Base-by-base conservation (phyloP, 305 asterid genomes). In the Galium porrigens region DNA sequence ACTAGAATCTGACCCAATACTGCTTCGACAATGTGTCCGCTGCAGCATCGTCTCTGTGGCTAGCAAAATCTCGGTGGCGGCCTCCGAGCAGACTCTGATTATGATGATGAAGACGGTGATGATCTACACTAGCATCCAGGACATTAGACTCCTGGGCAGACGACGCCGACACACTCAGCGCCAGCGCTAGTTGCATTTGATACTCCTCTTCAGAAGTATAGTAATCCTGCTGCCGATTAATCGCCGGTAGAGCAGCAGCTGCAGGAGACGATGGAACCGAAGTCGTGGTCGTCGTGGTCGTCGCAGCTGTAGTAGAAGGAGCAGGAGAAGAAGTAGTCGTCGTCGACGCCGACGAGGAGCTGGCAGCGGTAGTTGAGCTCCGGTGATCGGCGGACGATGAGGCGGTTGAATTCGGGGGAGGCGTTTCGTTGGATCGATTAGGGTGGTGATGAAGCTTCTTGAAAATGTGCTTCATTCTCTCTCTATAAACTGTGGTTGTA, bases 151-250 rank as follows among this genome's bases (percentile, higher is more conserved):
- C 94, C 74, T 77, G 83, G 44, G 81, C 84, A n/a, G 74, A 74
- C 14, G 95, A 84, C 0, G 94, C 85, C 12, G 98, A 91, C 18
- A 74, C 98, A 79, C 98, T 92, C 64, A 92, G 76, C 20, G 96
- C 98, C 72, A 92, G 75, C 70, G 98, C 98, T 64, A 92, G 75
- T 66, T 92, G 96, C 65, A 89, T 90, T 80, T 85, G 91, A 61
- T 85, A 89, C 76, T 92, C 98, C 84, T 92, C 98, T 71, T 89
- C 96, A 63, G 96, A 92, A 39, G 90, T 72, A 74, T 75, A 82
- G 68, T 85, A 89, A 75, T 92, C 98, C 75, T 78, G 84, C 72
- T 81, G 85, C 17, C 63, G 88, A 68, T 60, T 71, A 51, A 81
- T 48, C 64, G 81, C 73, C 51, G 48, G 18, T 22, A 71, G 12